These are phyloP conservation scores for Berkeleyomyces basicola DNA, from an alignment of 2,329 filamentous ascomycete species.

Conservation along the genomic window DNA sequence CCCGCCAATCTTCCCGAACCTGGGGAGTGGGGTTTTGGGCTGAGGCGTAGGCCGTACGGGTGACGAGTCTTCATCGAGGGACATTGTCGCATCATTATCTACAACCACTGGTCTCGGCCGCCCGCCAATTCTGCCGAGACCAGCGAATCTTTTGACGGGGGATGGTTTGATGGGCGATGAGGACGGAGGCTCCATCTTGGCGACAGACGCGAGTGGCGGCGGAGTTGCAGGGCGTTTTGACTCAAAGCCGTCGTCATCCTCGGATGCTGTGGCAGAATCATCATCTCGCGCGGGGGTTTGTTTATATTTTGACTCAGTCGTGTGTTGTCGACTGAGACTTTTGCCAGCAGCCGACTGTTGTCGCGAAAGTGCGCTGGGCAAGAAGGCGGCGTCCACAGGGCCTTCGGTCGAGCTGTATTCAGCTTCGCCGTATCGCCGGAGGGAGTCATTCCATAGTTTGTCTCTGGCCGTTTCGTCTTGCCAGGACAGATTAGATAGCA, in stretches of 20 bases:
- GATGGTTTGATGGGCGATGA: neutral
- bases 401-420: neutral
- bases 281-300: neutral
- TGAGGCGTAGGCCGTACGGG: neutral
- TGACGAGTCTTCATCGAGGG: slow-evolving; percentile 3
- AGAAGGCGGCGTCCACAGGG: neutral
- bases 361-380: neutral
- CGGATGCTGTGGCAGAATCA: neutral
- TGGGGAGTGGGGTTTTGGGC: neutral
- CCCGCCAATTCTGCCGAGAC: slow-evolving; percentile 5
- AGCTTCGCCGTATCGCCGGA: neutral
- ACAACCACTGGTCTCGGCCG: neutral
- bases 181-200: neutral
- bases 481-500: neutral
- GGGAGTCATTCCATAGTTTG: neutral
- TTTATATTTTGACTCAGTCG: neutral
- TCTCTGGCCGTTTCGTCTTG: neutral
- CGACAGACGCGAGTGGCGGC: neutral
- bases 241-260: slow-evolving; percentile 10
- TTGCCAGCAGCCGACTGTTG: neutral
- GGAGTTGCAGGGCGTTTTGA: neutral
- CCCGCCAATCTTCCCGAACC: neutral
- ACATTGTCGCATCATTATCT: slow-evolving; percentile 2
- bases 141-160: neutral
- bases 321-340: neutral